Evolutionary conservation across 1,284 basidiomycete species (phyloP).

Genomic region (Sparassis latifolia): DNA sequence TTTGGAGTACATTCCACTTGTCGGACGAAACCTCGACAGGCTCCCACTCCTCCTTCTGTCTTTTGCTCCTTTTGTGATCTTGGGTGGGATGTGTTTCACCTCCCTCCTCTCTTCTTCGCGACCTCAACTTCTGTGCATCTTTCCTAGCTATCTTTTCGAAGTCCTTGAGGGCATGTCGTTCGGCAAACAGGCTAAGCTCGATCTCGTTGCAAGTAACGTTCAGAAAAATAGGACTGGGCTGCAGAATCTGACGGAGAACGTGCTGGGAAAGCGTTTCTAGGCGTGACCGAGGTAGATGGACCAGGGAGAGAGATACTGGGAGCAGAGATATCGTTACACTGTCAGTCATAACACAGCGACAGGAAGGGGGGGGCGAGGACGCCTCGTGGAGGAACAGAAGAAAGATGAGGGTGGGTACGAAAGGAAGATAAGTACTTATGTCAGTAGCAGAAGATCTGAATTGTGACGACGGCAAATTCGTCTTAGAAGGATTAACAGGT

Average conservation of each 20-base stretch:
- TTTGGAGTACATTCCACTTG: slow-evolving; percentile 69
- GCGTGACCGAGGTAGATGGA: slow-evolving; percentile 61
- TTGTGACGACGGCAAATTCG: not conserved
- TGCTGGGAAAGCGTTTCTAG: slow-evolving; percentile 52
- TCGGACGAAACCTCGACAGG: slow-evolving; percentile 65
- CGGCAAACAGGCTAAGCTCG: slow-evolving; percentile 68
- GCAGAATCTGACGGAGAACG: slow-evolving; percentile 62
- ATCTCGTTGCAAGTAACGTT: slow-evolving; percentile 72
- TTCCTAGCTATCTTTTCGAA: slow-evolving; percentile 56
- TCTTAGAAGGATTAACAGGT: not conserved
- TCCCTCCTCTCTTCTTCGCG: slow-evolving; percentile 24
- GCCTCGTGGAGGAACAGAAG: slow-evolving; percentile 3
- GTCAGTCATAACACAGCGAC: slow-evolving; percentile 15
- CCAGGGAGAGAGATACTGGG: slow-evolving; percentile 61
- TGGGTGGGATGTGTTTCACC: not conserved
- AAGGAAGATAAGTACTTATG: not conserved
- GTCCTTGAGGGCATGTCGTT: slow-evolving; percentile 47
- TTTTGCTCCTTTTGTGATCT: not conserved
- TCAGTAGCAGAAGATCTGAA: not conserved
- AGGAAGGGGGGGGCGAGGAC: not conserved
- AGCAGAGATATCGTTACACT: slow-evolving; percentile 59
- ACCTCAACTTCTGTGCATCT: slow-evolving; percentile 43
- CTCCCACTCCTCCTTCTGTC: slow-evolving; percentile 26
- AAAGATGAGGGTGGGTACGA: not conserved
- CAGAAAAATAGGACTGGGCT: slow-evolving; percentile 58